phyloP scores from a whole-genome alignment of 108 stramenopile genomes.

The Hondaea fermentalgiana region DNA sequence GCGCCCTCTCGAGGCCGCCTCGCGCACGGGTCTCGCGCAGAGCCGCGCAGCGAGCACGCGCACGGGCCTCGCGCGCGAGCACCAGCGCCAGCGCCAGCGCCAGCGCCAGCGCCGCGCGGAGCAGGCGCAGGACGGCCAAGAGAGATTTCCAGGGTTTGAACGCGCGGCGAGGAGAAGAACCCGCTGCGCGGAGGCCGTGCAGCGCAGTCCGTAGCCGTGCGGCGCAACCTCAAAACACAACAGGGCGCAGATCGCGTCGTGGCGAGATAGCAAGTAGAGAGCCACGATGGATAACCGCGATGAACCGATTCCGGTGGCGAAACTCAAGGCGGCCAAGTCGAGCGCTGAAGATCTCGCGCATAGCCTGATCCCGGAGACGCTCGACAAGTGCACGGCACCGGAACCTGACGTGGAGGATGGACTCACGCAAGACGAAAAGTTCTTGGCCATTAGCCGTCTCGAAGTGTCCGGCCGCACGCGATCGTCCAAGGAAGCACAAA shows the following conservation, averaged over 20 bases:
- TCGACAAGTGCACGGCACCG: conserved; percentile 9
- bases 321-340: neutral
- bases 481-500: neutral
- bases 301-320: neutral
- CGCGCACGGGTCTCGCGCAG: no score
- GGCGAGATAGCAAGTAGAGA: neutral
- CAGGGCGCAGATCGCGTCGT: neutral
- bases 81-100: no score
- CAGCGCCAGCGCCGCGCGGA: no score
- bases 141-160: no score
- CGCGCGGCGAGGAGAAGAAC: no score
- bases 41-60: no score
- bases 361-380: neutral
- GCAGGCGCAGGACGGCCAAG: no score
- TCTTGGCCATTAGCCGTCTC: neutral
- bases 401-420: conserved; percentile 14
- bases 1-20: no score
- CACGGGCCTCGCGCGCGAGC: no score
- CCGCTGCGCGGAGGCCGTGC: no score
- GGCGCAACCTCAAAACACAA: neutral
- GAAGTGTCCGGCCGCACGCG: neutral
- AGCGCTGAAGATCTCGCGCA: neutral
- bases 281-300: neutral
- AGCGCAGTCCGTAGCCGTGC: neutral
- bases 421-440: conserved; percentile 1